These are phyloP conservation scores for Arthrinium phaeospermum DNA, from an alignment of 2,329 filamentous ascomycete species.

Conservation along the genomic window DNA sequence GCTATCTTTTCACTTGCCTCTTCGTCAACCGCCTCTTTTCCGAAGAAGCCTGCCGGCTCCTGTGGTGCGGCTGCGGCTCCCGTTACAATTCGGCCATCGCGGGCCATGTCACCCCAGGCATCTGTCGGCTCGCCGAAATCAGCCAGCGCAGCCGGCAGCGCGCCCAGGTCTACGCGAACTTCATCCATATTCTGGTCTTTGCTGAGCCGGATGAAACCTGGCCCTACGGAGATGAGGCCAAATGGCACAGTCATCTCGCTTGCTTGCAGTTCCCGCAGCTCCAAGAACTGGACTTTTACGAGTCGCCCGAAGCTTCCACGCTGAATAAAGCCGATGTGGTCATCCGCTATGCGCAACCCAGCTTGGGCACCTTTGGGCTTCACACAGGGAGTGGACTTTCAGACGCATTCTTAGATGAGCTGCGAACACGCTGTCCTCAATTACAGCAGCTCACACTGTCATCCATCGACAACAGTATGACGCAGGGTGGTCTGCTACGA, in stretches of 20 bases:
- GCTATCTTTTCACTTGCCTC: slow-evolving; percentile 8
- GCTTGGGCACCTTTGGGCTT: not conserved
- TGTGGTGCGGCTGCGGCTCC: slow-evolving; percentile 10
- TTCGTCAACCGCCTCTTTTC: slow-evolving; percentile 2
- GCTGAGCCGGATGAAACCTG: not conserved
- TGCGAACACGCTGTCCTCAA: not conserved
- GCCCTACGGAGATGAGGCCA: slow-evolving; percentile 5
- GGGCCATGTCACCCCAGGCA: slow-evolving; percentile 13
- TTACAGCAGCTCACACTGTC: not conserved
- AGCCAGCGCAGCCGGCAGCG: slow-evolving; percentile 11
- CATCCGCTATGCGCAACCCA: not conserved
- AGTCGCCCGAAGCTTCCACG: not conserved
- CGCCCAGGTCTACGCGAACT: not conserved
- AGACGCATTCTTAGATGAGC: not conserved
- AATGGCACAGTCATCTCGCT: not conserved
- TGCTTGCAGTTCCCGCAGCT: slow-evolving; percentile 11
- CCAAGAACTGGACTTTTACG: not conserved
- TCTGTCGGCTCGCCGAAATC: slow-evolving; percentile 6
- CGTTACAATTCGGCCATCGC: slow-evolving; percentile 14
- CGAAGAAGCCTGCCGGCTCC: not conserved
- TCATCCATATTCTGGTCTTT: not conserved
- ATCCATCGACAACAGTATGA: not conserved
- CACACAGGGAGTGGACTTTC: not conserved
- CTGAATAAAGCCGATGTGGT: slow-evolving; percentile 1
- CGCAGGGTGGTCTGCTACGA: slow-evolving; percentile 3